These are phyloP conservation scores for Cladobotryum mycophilum DNA, from an alignment of 2,329 filamentous ascomycete species.

Conservation along the genomic window DNA sequence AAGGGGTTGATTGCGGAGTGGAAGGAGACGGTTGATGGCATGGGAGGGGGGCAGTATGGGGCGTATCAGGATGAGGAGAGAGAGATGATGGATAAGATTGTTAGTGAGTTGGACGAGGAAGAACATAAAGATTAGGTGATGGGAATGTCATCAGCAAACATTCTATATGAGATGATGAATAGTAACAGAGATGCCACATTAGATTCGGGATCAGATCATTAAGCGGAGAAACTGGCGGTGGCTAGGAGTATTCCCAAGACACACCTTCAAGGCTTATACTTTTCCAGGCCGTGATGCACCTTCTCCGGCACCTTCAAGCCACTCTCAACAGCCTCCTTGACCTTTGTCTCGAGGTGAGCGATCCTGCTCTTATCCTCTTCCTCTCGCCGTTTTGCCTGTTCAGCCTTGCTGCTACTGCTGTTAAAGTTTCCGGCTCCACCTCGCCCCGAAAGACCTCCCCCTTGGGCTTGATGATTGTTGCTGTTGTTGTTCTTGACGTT, in stretches of 20 bases:
- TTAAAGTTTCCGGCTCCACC: conserved; percentile 55
- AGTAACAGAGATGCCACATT: too few relatives aligned
- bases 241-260: not conserved
- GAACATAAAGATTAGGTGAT: too few relatives aligned
- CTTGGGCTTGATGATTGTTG: conserved; percentile 15
- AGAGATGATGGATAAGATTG: not conserved
- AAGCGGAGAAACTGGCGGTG: not conserved
- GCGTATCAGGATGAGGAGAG: not conserved
- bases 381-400: conserved; percentile 21
- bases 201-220: too few relatives aligned
- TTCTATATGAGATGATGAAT: too few relatives aligned
- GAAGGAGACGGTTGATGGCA: not conserved
- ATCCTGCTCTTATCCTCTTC: conserved; percentile 22
- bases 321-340: conserved; percentile 41
- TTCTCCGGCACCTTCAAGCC: conserved; percentile 41
- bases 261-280: not conserved
- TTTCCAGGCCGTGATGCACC: conserved; percentile 31
- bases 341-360: conserved; percentile 34
- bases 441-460: conserved; percentile 33
- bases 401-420: conserved; percentile 22
- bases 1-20: not conserved
- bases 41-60: not conserved
- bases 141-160: too few relatives aligned
- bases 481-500: conserved; percentile 24
- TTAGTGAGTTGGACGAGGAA: not conserved